Evolutionary conservation across 805 yeast species (phyloP), one percentile per base, ranked within the genome.

Genomic region (Schizosaccharomyces octosporus): DNA sequence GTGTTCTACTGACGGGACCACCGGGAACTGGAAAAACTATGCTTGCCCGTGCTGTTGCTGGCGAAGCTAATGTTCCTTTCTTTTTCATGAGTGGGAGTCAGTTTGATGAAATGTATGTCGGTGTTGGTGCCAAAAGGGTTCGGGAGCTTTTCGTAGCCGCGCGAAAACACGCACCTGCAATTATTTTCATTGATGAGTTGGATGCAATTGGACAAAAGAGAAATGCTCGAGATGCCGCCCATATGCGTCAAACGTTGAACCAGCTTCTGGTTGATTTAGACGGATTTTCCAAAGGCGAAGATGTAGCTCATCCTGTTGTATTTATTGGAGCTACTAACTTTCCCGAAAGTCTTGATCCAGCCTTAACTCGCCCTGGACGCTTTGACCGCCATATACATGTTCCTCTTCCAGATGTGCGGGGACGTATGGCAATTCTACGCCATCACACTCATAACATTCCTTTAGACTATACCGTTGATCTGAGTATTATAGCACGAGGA

Each of bases 1-100:
- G 99, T 76, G 95, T 93, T 5, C 75, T 93, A 63, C 76, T 90
- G 65, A 93, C 97, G 13, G 98, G 98, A 58, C 98, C 98, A 48
- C 98, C 98, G 54, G 98, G 98, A 73, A 90, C 98, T 5, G 98
- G 98, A 80, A 90, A 93, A 72, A 93, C 98, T 0, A 76, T 90
- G 66, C 79, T 93, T 65, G 97, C 97, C 0, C 81, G 97, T 67
- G 97, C 98, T 36, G 94, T 96, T 39, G 98, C 98, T 6, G 97
- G 97, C 65, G 97, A 90, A 73, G 97, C 98, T 5, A 97, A 95
- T 62, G 97, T 93, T 29, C 98, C 97, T 55, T 93, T 93, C 70
- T 90, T 89, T 73, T 90, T 90, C 73, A 90, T 93, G 97, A 86
- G 95, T 5, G 98, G 98, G 59, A 87, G 96, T 0, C 98, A 93